phyloP scores from a whole-genome alignment of 768 basidiomycete species.

The Russula dissimulans region DNA sequence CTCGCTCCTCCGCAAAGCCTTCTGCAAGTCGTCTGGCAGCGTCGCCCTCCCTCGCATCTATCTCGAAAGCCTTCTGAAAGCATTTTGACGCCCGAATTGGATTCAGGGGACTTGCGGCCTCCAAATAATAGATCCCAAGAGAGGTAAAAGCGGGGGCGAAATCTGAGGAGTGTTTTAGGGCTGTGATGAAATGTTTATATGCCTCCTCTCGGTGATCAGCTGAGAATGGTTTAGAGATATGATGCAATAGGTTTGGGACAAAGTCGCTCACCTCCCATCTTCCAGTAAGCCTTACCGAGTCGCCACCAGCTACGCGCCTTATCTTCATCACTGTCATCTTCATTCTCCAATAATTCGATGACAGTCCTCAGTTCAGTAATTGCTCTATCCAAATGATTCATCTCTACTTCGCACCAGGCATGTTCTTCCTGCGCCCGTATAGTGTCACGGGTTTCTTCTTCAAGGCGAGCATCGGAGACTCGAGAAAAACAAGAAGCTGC shows the following conservation, averaged over 20 bases:
- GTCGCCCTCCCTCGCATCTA: conserved; percentile 80
- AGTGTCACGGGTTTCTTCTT: conserved; percentile 38
- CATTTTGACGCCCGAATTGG: conserved; percentile 84
- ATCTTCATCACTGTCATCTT: conserved; percentile 44
- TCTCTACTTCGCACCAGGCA: conserved; percentile 73
- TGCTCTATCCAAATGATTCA: conserved; percentile 39
- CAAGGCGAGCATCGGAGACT: conserved; percentile 41
- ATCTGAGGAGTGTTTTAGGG: conserved; percentile 63
- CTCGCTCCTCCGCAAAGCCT: conserved; percentile 84
- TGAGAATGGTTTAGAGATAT: conserved; percentile 21
- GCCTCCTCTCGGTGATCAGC: conserved; percentile 50
- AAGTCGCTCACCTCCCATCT: conserved; percentile 48
- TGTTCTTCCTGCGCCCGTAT: conserved; percentile 69
- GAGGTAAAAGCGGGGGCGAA: conserved; percentile 93
- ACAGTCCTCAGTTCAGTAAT: conserved; percentile 41
- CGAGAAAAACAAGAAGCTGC: conserved; percentile 54
- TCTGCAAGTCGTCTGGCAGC: conserved; percentile 79
- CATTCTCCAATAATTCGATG: conserved; percentile 33
- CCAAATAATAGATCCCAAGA: conserved; percentile 81
- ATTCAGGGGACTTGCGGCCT: conserved; percentile 63
- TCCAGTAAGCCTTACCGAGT: conserved; percentile 70
- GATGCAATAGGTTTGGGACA: background rate
- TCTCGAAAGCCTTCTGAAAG: conserved; percentile 96
- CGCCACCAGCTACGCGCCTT: conserved; percentile 79
- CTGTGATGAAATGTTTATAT: conserved; percentile 68